Conservation (phyloP, 495 filamentous ascomycete species). For the Trichocladium antarcticum region DNA sequence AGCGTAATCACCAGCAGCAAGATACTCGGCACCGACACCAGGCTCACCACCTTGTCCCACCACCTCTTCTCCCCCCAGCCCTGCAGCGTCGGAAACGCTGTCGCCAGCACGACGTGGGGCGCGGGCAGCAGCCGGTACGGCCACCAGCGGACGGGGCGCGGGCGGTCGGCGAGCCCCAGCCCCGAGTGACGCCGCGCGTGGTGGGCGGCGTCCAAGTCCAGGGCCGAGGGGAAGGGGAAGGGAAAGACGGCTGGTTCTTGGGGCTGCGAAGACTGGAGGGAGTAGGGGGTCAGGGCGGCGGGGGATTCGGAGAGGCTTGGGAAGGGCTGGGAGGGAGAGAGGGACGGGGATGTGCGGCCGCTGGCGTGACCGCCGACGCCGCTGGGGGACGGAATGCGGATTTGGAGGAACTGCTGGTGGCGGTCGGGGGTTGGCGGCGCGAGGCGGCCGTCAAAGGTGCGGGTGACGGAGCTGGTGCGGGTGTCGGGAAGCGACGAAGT, state of each 20-base stretch:
- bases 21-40: constrained; percentile 77
- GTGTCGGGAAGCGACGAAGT: too few relatives aligned
- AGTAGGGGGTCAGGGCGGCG: constrained; percentile 32
- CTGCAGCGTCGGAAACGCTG: constrained; percentile 80
- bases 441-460: constrained; percentile 23
- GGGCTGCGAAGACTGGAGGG: constrained; percentile 19
- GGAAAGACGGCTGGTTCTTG: constrained; percentile 24
- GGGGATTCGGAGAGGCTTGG: constrained; percentile 37
- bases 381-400: constrained; percentile 36
- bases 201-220: constrained; percentile 13
- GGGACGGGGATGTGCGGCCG: constrained; percentile 33
- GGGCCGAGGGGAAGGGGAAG: constrained; percentile 23
- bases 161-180: constrained; percentile 32
- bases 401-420: constrained; percentile 12
- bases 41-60: constrained; percentile 64
- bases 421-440: constrained; percentile 15
- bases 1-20: constrained; percentile 84
- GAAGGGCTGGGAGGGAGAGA: constrained; percentile 37
- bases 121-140: constrained; percentile 59
- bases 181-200: constrained; percentile 17
- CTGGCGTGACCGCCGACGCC: constrained; percentile 45
- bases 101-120: constrained; percentile 55
- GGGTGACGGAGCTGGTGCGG: constrained; percentile 15
- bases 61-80: constrained; percentile 64
- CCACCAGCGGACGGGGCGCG: constrained; percentile 54